Evolutionary conservation across 176 grass and related monocot species (phyloP).

Genomic region (Zea luxurians): DNA sequence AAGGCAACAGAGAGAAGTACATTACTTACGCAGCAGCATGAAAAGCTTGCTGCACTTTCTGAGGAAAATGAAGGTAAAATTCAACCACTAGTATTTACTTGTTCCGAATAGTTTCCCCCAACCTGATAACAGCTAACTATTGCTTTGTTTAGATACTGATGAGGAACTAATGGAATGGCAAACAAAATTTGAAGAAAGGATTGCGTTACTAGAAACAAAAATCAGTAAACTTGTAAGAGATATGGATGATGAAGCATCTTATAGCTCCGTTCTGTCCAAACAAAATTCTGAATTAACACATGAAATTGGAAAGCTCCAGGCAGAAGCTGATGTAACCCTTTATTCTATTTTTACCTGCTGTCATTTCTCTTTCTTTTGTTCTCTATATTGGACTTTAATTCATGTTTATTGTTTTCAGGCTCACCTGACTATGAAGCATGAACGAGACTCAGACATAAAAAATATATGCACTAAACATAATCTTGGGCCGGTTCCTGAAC

Average conservation of each 20-base stretch:
- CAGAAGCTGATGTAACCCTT: conserved; percentile 78
- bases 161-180: conserved; percentile 97
- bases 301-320: conserved; percentile 88
- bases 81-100: conserved; percentile 15
- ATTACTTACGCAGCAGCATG: conserved; percentile 61
- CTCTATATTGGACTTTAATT: conserved; percentile 26
- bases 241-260: conserved; percentile 61
- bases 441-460: conserved; percentile 72
- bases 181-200: conserved; percentile 94
- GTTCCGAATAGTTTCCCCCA: background rate
- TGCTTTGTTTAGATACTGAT: conserved; percentile 71
- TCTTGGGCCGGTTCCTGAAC: conserved; percentile 70
- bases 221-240: conserved; percentile 82
- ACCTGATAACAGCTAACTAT: conserved; percentile 20
- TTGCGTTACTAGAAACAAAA: conserved; percentile 68
- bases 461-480: conserved; percentile 75
- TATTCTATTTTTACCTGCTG: conserved; percentile 27
- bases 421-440: conserved; percentile 52
- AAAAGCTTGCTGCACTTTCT: conserved; percentile 70
- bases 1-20: conserved; percentile 75
- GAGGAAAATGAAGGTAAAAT: conserved; percentile 93
- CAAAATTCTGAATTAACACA: conserved; percentile 46
- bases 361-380: conserved; percentile 12
- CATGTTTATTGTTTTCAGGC: conserved; percentile 64
- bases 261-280: conserved; percentile 42